A percentile compares a stretch with the other conserved stretches of the same genome.
phyloP scores from a whole-genome alignment of 495 filamentous ascomycete species.

The Penicillium herquei region DNA sequence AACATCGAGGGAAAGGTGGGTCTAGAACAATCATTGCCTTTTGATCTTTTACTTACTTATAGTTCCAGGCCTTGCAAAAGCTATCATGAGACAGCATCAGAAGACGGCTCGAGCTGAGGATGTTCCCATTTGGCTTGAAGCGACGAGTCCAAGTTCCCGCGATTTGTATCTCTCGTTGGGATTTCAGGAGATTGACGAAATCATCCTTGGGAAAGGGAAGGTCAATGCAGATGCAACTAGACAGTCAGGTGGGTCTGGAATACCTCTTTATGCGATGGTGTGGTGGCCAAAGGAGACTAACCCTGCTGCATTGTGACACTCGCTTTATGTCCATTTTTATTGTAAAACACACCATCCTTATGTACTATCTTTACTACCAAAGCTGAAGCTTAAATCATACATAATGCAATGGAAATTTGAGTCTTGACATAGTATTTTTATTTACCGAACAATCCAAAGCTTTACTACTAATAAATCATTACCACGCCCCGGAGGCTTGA shows the following conservation, averaged over 20 bases:
- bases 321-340: not conserved
- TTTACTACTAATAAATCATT: no score
- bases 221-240: conserved; percentile 21
- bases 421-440: no score
- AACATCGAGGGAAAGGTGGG: conserved; percentile 29
- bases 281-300: conserved; percentile 29
- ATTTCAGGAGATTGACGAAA: conserved; percentile 27
- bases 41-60: not conserved
- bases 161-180: conserved; percentile 26
- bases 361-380: no score
- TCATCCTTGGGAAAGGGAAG: conserved; percentile 25
- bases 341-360: no score
- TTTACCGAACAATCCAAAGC: no score
- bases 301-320: not conserved
- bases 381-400: no score
- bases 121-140: conserved; percentile 33
- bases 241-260: conserved; percentile 21
- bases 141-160: conserved; percentile 21
- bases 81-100: conserved; percentile 23
- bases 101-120: conserved; percentile 16
- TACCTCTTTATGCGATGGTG: conserved; percentile 32
- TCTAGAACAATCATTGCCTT: no score
- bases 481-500: no score
- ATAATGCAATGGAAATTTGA: no score
- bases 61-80: conserved; percentile 24